Evolutionary conservation across 2,329 filamentous ascomycete species (phyloP).

Genomic region (Orbilia ellipsospora): DNA sequence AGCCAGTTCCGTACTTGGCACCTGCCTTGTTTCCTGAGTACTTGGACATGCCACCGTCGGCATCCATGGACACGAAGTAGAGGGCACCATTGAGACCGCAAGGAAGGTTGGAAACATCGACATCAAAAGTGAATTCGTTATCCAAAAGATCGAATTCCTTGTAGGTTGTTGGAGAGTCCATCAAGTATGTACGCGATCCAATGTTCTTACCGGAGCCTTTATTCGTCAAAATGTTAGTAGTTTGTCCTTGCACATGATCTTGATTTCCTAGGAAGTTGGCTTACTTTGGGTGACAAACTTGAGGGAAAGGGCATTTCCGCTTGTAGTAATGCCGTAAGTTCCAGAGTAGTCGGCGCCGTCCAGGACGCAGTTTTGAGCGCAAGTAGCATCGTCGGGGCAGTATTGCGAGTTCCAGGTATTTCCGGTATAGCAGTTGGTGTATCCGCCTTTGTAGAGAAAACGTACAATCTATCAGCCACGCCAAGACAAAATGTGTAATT

Average conservation of each 20-base stretch:
- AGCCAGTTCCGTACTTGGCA: conserved; percentile 71
- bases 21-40: conserved; percentile 67
- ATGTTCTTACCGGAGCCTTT: conserved; percentile 60
- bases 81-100: conserved; percentile 78
- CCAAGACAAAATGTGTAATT: background rate
- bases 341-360: conserved; percentile 68
- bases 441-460: conserved; percentile 59
- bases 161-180: conserved; percentile 71
- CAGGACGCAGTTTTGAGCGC: conserved; percentile 67
- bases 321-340: conserved; percentile 69
- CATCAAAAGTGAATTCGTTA: conserved; percentile 77
- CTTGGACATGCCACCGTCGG: conserved; percentile 68
- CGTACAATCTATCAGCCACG: conserved; percentile 7
- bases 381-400: conserved; percentile 64
- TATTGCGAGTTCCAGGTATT: conserved; percentile 64
- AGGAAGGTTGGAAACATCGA: conserved; percentile 75
- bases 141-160: conserved; percentile 73
- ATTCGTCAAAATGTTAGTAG: background rate
- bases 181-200: conserved; percentile 71
- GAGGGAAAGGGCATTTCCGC: conserved; percentile 67
- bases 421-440: conserved; percentile 66
- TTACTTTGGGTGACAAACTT: conserved; percentile 69
- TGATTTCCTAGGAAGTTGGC: background rate
- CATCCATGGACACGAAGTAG: conserved; percentile 73
- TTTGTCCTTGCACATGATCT: background rate